Percentiles rank a stretch among this genome's conserved stretches.
phyloP scores from a whole-genome alignment of 2,329 filamentous ascomycete genomes.

The Aspergillus proliferans region DNA sequence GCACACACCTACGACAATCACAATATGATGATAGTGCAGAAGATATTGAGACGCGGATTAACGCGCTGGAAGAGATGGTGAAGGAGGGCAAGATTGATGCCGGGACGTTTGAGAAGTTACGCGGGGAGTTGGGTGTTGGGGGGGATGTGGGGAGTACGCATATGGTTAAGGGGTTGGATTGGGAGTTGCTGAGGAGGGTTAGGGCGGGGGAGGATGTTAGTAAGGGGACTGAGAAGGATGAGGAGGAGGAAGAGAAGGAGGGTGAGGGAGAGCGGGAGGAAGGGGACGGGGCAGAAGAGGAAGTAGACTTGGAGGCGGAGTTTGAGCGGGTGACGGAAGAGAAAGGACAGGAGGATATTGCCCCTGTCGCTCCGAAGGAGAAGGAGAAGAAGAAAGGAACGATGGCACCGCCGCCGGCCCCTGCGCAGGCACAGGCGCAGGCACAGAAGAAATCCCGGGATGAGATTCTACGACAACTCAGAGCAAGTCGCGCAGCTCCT shows the following conservation, averaged over 20 bases:
- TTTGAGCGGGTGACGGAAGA: conserved; percentile 39
- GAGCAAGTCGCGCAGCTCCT: conserved; percentile 43
- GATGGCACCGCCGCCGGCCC: conserved; percentile 37
- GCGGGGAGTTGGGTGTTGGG: conserved; percentile 67
- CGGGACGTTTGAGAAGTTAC: conserved; percentile 67
- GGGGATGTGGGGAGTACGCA: conserved; percentile 77
- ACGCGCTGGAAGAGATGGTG: conserved; percentile 71
- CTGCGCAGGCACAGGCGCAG: conserved; percentile 46
- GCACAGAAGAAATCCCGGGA: conserved; percentile 50
- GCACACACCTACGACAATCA: conserved; percentile 59
- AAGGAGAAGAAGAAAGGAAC: conserved; percentile 49
- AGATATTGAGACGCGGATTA: conserved; percentile 60
- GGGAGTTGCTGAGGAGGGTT: conserved; percentile 55
- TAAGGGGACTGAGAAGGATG: conserved; percentile 15
- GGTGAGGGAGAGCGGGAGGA: conserved; percentile 41
- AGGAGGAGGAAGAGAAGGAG: conserved; percentile 39
- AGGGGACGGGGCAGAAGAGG: conserved; percentile 54
- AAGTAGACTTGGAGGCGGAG: conserved; percentile 58
- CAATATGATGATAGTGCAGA: conserved; percentile 35
- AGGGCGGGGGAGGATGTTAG: conserved; percentile 52
- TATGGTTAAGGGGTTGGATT: conserved; percentile 86
- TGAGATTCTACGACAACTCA: conserved; percentile 55
- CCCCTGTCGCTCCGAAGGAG: conserved; percentile 29
- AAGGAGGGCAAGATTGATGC: conserved; percentile 80
- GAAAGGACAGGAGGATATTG: conserved; percentile 26